phyloP scores from a whole-genome alignment of 140 eudicot species.

The Ambrosia hybrid region DNA sequence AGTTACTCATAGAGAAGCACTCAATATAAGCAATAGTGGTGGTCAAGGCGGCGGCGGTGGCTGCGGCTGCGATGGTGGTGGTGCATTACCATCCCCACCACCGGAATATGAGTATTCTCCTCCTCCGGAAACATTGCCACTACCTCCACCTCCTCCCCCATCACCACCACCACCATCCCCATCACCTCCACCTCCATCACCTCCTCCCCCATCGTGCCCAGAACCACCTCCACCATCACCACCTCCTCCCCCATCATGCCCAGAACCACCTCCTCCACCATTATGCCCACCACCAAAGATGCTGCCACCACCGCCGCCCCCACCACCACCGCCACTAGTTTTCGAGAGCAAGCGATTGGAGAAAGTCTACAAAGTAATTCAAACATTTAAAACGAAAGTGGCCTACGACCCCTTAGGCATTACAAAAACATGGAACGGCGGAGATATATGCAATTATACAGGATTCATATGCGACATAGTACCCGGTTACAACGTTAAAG shows the following conservation, averaged over 20 bases:
- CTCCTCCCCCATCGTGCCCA: background rate
- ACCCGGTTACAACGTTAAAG: constrained; percentile 6
- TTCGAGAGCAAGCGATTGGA: constrained; percentile 32
- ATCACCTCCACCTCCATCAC: too few relatives aligned
- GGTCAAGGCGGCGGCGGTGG: too few relatives aligned
- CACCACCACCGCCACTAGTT: background rate
- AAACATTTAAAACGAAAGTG: constrained; percentile 17
- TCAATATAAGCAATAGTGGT: constrained; percentile 26
- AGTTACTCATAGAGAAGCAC: constrained; percentile 11
- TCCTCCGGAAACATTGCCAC: constrained; percentile 32
- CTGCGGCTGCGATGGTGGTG: constrained; percentile 1
- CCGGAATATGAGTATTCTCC: constrained; percentile 21
- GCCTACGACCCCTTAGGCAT: constrained; percentile 37
- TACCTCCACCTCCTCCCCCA: constrained; percentile 5
- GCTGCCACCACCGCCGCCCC: background rate
- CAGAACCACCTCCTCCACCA: background rate
- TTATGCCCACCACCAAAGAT: background rate
- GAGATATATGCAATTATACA: constrained; percentile 36
- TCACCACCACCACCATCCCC: too few relatives aligned
- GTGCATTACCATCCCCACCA: constrained; percentile 11
- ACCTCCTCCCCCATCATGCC: background rate
- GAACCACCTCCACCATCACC: background rate
- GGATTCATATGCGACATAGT: constrained; percentile 43
- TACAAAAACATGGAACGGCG: constrained; percentile 49
- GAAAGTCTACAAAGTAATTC: constrained; percentile 23